Evolutionary conservation across 2,329 filamentous ascomycete species (phyloP).

Genomic region (Hypoxylon sp.): DNA sequence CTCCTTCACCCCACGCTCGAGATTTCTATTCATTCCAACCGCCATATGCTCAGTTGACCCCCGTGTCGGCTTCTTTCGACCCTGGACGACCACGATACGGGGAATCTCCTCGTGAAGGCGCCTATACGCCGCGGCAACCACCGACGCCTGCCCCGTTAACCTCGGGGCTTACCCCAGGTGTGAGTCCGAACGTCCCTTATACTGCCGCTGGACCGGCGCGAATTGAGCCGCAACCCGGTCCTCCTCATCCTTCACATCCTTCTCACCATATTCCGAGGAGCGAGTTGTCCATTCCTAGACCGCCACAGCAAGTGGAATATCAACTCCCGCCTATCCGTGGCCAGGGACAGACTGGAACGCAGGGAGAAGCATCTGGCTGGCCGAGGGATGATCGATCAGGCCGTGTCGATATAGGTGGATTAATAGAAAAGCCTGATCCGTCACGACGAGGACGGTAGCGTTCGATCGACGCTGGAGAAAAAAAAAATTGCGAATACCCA

Average conservation of each 20-base stretch:
- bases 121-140: conserved; percentile 53
- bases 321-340: conserved; percentile 60
- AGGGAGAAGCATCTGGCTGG: conserved; percentile 53
- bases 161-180: conserved; percentile 54
- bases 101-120: conserved; percentile 53
- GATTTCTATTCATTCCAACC: conserved; percentile 62
- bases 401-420: conserved; percentile 73
- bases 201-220: conserved; percentile 62
- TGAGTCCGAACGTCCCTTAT: conserved; percentile 64
- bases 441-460: conserved; percentile 48
- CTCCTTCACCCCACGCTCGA: conserved; percentile 62
- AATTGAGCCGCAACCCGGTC: conserved; percentile 64
- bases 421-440: conserved; percentile 71
- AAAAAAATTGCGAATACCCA: conserved; percentile 13
- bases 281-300: conserved; percentile 60
- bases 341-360: conserved; percentile 50
- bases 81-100: conserved; percentile 60
- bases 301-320: conserved; percentile 55
- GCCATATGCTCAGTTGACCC: conserved; percentile 62
- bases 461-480: conserved; percentile 25
- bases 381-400: conserved; percentile 66
- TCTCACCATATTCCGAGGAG: conserved; percentile 69
- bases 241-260: conserved; percentile 58
- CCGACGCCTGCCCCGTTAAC: conserved; percentile 55
- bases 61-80: conserved; percentile 65